Conservation (phyloP, 1,284 basidiomycete species). For the Malassezia restricta region DNA sequence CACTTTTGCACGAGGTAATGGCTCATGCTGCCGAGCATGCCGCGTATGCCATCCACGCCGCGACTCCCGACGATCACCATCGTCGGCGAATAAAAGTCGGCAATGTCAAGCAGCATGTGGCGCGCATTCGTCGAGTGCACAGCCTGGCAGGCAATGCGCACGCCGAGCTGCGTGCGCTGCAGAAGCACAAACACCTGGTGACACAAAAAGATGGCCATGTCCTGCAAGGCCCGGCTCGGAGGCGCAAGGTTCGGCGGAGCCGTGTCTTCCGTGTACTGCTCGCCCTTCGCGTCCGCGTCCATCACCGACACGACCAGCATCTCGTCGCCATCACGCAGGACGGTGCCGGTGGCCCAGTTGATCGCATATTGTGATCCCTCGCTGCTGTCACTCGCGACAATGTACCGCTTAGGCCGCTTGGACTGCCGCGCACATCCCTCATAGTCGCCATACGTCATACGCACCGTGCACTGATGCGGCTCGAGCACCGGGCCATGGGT, state of each 20-base stretch:
- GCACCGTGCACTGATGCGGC: conserved; percentile 82
- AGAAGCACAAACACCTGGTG: conserved; percentile 77
- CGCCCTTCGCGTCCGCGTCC: conserved; percentile 70
- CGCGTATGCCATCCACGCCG: conserved; percentile 76
- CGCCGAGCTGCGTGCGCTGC: conserved; percentile 75
- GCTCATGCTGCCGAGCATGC: conserved; percentile 90
- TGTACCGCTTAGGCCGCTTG: conserved; percentile 60
- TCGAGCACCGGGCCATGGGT: conserved; percentile 53
- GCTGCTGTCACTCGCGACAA: conserved; percentile 84
- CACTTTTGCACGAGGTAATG: conserved; percentile 92
- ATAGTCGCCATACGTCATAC: conserved; percentile 57
- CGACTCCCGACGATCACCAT: conserved; percentile 93
- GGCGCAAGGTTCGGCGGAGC: conserved; percentile 61
- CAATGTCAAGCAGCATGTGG: conserved; percentile 78
- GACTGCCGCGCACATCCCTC: conserved; percentile 46
- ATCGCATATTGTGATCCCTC: conserved; percentile 49
- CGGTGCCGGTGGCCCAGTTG: conserved; percentile 71
- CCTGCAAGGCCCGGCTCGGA: conserved; percentile 85
- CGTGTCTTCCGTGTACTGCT: conserved; percentile 43
- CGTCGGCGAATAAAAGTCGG: conserved; percentile 77
- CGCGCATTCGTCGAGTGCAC: conserved; percentile 79
- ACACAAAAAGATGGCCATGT: conserved; percentile 64
- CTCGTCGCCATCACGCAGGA: conserved; percentile 76
- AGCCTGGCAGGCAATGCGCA: conserved; percentile 78
- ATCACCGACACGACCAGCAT: conserved; percentile 61